phyloP scores from a whole-genome alignment of 352 stramenopile species.

The Phytophthora ramorum region DNA sequence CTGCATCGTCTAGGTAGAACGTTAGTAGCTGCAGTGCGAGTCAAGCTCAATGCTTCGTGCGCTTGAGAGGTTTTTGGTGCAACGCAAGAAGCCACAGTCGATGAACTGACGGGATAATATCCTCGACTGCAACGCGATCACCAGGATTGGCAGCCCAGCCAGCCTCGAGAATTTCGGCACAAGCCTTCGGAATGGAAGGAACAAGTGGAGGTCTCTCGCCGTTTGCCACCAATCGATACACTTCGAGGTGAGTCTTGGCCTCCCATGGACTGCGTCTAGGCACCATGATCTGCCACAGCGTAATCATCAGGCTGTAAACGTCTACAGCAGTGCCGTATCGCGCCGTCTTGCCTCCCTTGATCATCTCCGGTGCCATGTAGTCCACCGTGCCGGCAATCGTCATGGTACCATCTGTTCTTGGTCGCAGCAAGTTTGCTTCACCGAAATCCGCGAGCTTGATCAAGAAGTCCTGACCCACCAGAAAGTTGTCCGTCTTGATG shows the following conservation, averaged over 20 bases:
- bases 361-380: conserved; percentile 90
- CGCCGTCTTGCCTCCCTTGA: conserved; percentile 81
- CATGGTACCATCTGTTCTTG: conserved; percentile 82
- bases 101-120: conserved; percentile 82
- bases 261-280: conserved; percentile 79
- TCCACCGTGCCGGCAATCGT: conserved; percentile 88
- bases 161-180: conserved; percentile 73
- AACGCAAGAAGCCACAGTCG: conserved; percentile 79
- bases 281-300: conserved; percentile 89
- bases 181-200: conserved; percentile 73
- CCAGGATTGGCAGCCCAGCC: conserved; percentile 75
- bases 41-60: conserved; percentile 55
- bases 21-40: neutral
- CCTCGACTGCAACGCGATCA: conserved; percentile 77
- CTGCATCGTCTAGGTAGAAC: conserved; percentile 4
- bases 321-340: conserved; percentile 81
- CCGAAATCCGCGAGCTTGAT: conserved; percentile 89
- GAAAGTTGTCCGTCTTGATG: conserved; percentile 90
- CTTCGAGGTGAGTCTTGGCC: conserved; percentile 75
- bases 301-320: conserved; percentile 90
- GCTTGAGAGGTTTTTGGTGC: conserved; percentile 77
- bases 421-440: conserved; percentile 82
- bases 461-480: conserved; percentile 79
- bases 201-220: conserved; percentile 76
- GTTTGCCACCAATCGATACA: conserved; percentile 78